These are phyloP conservation scores for Euphorbia pulcherrima DNA, from an alignment of 345 rosid species.

Conservation along the genomic window DNA sequence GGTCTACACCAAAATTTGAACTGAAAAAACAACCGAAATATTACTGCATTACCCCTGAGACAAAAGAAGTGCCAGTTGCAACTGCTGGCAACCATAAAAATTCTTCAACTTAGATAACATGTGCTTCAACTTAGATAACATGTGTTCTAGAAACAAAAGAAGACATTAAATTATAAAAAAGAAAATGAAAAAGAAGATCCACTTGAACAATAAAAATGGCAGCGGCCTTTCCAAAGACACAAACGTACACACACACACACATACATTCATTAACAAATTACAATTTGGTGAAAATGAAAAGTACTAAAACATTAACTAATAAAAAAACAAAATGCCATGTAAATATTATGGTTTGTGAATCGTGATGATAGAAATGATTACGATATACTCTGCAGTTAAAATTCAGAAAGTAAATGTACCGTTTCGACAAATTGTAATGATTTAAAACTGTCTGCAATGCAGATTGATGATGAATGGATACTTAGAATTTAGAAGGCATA, in stretches of 20 bases:
- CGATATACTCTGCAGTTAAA: background rate
- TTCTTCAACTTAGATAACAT: too few relatives aligned
- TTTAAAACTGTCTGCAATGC: background rate
- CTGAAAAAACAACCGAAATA: slow-evolving; percentile 34
- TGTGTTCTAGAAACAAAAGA: background rate
- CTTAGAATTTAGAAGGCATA: background rate
- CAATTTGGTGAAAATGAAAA: background rate
- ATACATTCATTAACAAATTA: background rate
- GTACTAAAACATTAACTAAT: background rate
- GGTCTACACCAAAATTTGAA: slow-evolving; percentile 63
- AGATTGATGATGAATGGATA: background rate
- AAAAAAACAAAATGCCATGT: background rate
- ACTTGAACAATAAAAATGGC: background rate
- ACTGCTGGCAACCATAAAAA: background rate
- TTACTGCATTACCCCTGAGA: background rate
- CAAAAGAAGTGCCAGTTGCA: background rate
- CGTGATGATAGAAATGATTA: background rate
- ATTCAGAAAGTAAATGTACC: background rate
- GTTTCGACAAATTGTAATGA: background rate
- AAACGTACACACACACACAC: background rate
- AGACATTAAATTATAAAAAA: background rate
- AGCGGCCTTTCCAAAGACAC: background rate
- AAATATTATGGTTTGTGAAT: background rate
- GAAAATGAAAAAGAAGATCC: background rate
- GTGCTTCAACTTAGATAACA: background rate